Base-by-base conservation (phyloP, 345 rosid species). In the Orychophragmus violaceus region DNA sequence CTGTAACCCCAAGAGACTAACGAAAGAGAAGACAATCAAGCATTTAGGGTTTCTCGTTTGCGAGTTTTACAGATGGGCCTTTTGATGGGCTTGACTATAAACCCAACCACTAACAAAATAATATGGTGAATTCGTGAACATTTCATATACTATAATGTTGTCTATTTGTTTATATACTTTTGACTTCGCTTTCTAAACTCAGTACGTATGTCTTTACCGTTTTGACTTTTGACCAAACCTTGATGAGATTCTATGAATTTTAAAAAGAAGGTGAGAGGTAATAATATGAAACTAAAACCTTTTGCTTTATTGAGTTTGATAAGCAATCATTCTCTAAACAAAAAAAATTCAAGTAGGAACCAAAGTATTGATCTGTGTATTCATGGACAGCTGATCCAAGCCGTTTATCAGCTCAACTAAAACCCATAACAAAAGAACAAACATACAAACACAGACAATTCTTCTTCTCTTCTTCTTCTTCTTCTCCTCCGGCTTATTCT, bases 271-370 rank as follows among this genome's bases (percentile, higher is more conserved):
- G 42, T 7, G 17, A 37, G 1, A 16, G 18, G 1, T 5, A 21
- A 35, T 13, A 25, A 25, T 22, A 44, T 16, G 9, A 6, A 27
- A 12, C 41, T 12, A 19, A 63, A n/a, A 23, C 11, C 3, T 14
- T 50, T 28, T 50, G 51, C n/a, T 52, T 61, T 41, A 39, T 53
- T 39, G 27, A 61, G 8, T 29, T 28, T 23, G 19, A 33, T 23
- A 44, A 70, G 33, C 68, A 70, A 2, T 6, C 9, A 6, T 13
- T 16, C 16, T 19, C 22, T 18, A 29, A 29, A 11, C 18, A 23
- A 33, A 1, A 17, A 59, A 19, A 18, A 22, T 14, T 49, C 39
- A 64, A 32, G 77, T 73, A 51, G 72, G 72, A 59, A 73, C 72
- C 57, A 59, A 59, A 51, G 57, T 66, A 32, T 50, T 1, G 23